A percentile compares a stretch with the other conserved stretches of the same genome.
Conservation (phyloP, 208 protist species). For the Porcisia hertigi region DNA sequence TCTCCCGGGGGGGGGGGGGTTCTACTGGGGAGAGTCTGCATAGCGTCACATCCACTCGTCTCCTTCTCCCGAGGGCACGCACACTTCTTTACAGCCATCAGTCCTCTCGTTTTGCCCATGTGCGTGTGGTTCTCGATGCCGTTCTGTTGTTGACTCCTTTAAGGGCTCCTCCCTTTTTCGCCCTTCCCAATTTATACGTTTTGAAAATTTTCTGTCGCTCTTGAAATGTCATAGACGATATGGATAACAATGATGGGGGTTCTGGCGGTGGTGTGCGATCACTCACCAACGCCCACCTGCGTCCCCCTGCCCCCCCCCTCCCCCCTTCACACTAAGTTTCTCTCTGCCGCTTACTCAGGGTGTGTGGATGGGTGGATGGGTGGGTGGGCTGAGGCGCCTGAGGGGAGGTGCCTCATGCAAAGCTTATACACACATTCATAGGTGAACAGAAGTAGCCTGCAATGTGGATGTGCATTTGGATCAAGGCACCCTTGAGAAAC, state of each 20-base stretch:
- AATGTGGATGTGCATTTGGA: no score
- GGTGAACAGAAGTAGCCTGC: no score
- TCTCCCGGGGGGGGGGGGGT: background rate
- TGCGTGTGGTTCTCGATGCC: background rate
- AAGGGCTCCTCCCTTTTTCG: background rate
- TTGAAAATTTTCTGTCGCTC: background rate
- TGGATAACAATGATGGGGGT: background rate
- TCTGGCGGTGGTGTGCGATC: background rate
- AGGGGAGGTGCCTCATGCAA: background rate
- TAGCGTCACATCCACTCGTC: background rate
- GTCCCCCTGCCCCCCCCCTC: background rate
- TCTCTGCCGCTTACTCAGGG: background rate
- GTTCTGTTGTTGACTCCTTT: background rate
- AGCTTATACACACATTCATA: background rate
- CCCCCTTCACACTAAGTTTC: no score
- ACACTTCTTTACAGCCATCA: no score
- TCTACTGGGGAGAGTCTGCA: background rate
- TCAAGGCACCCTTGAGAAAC: no score
- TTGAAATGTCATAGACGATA: background rate
- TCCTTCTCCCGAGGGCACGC: background rate
- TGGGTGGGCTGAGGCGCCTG: background rate
- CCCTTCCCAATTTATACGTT: background rate
- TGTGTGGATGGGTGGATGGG: background rate
- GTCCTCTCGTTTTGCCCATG: background rate
- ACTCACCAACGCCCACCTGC: background rate